These are phyloP conservation scores for Hygrocybe punicea DNA, from an alignment of 768 basidiomycete genomes.

Conservation along the genomic window DNA sequence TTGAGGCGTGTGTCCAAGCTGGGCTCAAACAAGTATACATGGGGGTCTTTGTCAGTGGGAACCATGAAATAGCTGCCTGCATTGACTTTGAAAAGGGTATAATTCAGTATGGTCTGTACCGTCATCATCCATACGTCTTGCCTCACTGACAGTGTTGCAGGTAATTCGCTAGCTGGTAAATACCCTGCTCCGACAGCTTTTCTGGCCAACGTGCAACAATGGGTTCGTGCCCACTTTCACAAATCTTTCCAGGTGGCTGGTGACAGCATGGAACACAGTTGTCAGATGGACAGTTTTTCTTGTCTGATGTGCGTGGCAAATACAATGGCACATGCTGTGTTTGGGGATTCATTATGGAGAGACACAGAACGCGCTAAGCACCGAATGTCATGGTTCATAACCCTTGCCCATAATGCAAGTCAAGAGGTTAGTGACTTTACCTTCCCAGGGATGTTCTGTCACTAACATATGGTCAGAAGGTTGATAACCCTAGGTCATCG, in stretches of 20 bases:
- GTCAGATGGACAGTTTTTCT: slow-evolving; percentile 18
- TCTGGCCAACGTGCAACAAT: not conserved
- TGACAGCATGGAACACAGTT: not conserved
- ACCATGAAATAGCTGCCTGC: not conserved
- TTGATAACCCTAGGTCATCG: no score
- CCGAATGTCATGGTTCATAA: not conserved
- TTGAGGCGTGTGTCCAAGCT: not conserved
- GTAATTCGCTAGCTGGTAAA: not conserved
- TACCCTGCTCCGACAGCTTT: not conserved
- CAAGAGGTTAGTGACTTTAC: not conserved
- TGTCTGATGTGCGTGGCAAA: slow-evolving; percentile 20
- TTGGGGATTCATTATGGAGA: not conserved
- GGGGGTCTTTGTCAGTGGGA: not conserved
- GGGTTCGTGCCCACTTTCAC: not conserved
- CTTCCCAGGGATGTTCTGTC: no score
- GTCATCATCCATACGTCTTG: no score
- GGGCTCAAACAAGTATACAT: not conserved
- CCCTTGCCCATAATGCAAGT: not conserved
- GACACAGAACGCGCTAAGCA: not conserved
- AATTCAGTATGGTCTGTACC: not conserved
- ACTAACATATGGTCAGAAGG: no score
- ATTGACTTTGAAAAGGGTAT: not conserved
- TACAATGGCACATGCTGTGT: slow-evolving; percentile 16
- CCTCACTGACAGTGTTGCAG: no score
- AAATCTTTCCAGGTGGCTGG: not conserved